These are phyloP conservation scores for Teratosphaeria zuluensis DNA, from an alignment of 2,329 filamentous ascomycete genomes.

Conservation along the genomic window DNA sequence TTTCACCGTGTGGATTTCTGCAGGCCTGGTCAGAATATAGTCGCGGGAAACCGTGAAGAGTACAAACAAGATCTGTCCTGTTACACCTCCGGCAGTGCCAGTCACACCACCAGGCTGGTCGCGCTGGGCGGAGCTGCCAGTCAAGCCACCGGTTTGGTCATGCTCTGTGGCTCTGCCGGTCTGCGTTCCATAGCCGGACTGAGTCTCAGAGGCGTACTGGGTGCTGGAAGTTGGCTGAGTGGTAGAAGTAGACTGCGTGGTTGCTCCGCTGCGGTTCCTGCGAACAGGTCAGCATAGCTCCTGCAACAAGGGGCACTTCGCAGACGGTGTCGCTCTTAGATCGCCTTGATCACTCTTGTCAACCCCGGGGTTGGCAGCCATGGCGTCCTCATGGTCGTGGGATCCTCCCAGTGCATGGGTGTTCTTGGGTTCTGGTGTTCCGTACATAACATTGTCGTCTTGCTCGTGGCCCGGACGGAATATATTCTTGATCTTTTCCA, in stretches of 20 bases:
- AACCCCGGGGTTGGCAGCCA: constrained; percentile 2
- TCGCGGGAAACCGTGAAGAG: background rate
- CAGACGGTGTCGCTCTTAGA: background rate
- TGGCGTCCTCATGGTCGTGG: background rate
- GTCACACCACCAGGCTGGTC: background rate
- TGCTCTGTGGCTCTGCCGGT: background rate
- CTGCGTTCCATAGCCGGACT: background rate
- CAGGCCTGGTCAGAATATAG: background rate
- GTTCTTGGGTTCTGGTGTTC: constrained; percentile 8
- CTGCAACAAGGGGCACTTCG: background rate
- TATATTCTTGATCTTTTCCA: constrained; percentile 9
- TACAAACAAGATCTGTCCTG: background rate
- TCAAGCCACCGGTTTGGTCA: background rate
- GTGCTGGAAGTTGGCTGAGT: background rate
- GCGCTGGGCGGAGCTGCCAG: background rate
- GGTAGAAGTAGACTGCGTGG: background rate
- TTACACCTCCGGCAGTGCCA: background rate
- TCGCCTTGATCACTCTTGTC: constrained; percentile 3
- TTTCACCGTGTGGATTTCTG: constrained; percentile 9
- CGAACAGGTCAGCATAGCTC: background rate
- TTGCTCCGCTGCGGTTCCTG: background rate
- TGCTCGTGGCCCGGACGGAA: constrained; percentile 18
- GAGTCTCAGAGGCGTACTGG: background rate
- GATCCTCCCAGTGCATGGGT: background rate
- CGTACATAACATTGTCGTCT: constrained; percentile 25